Conservation (phyloP, 495 filamentous ascomycete genomes). For the Beverwykella pulmonaria region DNA sequence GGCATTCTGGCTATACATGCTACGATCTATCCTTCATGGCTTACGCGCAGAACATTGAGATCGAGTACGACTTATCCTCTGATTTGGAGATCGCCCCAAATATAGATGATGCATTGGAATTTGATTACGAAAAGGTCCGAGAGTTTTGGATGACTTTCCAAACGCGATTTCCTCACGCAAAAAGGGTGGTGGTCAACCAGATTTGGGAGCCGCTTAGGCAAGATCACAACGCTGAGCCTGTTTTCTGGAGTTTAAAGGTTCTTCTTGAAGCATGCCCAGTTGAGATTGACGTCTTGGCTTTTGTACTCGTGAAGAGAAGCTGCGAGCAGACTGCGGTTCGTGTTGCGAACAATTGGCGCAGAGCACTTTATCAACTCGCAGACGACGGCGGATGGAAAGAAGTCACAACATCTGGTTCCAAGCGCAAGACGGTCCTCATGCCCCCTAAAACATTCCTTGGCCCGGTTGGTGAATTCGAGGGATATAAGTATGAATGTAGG, state of each 20-base stretch:
- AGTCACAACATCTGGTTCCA: not conserved
- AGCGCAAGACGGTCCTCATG: conserved; percentile 11
- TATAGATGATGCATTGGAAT: not conserved
- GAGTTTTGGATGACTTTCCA: conserved; percentile 13
- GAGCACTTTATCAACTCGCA: conserved; percentile 9
- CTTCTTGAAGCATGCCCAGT: conserved; percentile 7
- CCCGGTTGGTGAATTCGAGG: conserved; percentile 12
- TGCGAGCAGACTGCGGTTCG: not conserved
- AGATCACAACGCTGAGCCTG: not conserved
- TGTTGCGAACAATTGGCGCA: conserved; percentile 6
- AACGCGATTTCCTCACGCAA: conserved; percentile 8
- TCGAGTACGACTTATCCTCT: conserved; percentile 5
- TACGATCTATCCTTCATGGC: conserved; percentile 6
- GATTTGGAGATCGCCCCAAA: not conserved
- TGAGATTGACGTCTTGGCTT: conserved; percentile 10
- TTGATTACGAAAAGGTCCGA: not conserved
- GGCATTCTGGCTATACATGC: conserved; percentile 6
- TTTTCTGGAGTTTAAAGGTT: not conserved
- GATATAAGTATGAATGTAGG: not conserved
- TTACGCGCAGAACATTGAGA: conserved; percentile 6
- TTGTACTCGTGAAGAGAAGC: conserved; percentile 3
- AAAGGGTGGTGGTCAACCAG: conserved; percentile 8
- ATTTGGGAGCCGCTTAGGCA: not conserved
- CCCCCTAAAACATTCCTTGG: conserved; percentile 7
- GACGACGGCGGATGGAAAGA: conserved; percentile 9